Evolutionary conservation across 73 alveolate species (phyloP).

Genomic region (Paramecium primaurelia): DNA sequence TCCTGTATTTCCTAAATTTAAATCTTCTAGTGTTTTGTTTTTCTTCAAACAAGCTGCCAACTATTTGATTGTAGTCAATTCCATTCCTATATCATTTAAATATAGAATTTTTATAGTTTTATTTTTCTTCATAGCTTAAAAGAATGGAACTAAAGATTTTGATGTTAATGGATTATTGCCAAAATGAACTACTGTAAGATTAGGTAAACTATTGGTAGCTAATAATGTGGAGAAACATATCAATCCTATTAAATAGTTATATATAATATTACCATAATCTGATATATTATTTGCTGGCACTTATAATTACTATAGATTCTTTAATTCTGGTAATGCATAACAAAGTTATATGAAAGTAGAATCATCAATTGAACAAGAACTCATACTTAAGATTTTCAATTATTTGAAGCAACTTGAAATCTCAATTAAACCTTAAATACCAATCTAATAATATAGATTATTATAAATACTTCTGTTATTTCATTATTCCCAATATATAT

Average conservation of each 20-base stretch:
- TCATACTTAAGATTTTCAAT: conserved; percentile 39
- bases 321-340: conserved; percentile 1
- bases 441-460: background rate
- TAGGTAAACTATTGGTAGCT: background rate
- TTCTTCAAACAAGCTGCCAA: conserved; percentile 17
- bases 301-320: background rate
- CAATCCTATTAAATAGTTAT: background rate
- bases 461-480: background rate
- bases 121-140: background rate
- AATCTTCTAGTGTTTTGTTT: conserved; percentile 2
- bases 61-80: background rate
- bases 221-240: background rate
- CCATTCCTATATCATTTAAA: conserved; percentile 35
- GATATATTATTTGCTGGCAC: conserved; percentile 17
- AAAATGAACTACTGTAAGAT: conserved; percentile 5
- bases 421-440: conserved; percentile 21
- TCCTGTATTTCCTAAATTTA: conserved; percentile 41
- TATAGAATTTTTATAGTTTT: background rate
- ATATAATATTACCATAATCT: background rate
- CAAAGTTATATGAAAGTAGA: background rate
- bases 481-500: conserved; percentile 27
- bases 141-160: conserved; percentile 28
- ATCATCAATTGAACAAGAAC: conserved; percentile 39
- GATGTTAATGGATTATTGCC: conserved; percentile 29
- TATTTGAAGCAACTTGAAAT: background rate